phyloP scores from a whole-genome alignment of 768 basidiomycete genomes.

The Tulasnella sp. region DNA sequence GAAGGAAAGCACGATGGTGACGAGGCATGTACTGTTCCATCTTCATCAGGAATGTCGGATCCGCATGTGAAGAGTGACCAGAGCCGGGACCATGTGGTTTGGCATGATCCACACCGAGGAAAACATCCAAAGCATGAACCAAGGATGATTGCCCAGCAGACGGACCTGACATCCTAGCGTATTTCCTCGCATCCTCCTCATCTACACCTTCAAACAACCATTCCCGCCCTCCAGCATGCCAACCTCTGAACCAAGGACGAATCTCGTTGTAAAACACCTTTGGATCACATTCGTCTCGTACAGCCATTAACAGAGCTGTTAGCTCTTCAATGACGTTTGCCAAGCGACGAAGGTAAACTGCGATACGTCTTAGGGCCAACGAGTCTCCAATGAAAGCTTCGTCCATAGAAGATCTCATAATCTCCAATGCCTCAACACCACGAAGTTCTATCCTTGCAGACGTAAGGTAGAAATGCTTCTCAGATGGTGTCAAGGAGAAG shows the following conservation, averaged over 20 bases:
- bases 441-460: constrained; percentile 78
- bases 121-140: constrained; percentile 67
- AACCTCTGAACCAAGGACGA: constrained; percentile 88
- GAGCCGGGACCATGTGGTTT: background rate
- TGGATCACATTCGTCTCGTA: constrained; percentile 61
- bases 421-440: constrained; percentile 69
- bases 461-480: constrained; percentile 76
- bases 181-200: constrained; percentile 31
- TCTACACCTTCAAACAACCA: constrained; percentile 66
- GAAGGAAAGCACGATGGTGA: constrained; percentile 60
- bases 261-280: constrained; percentile 74
- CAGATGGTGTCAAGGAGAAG: constrained; percentile 70
- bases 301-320: constrained; percentile 41
- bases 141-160: constrained; percentile 90
- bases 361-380: constrained; percentile 50
- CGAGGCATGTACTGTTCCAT: constrained; percentile 92
- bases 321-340: constrained; percentile 53
- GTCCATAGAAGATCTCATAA: constrained; percentile 79
- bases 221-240: constrained; percentile 32
- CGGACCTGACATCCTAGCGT: constrained; percentile 56
- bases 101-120: constrained; percentile 54
- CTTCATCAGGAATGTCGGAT: constrained; percentile 61
- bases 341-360: constrained; percentile 51
- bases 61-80: background rate
- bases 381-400: constrained; percentile 72